Conservation (phyloP, 2,329 filamentous ascomycete genomes). For the Stagonosporopsis tanaceti region DNA sequence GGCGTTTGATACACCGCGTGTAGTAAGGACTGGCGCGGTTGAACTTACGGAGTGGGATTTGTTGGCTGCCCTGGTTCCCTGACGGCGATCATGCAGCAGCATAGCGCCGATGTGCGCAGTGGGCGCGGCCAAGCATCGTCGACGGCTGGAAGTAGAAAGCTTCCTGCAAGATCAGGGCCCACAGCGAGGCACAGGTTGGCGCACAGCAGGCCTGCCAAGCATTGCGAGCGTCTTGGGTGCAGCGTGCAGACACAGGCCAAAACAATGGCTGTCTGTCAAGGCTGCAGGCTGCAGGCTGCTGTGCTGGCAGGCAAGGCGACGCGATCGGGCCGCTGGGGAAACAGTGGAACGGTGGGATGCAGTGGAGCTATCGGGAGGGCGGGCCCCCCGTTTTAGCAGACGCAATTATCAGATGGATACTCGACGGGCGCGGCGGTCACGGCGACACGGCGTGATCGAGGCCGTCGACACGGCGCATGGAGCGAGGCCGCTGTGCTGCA, state of each 20-base stretch:
- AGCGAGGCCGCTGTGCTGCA: background rate
- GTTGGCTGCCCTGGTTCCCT: constrained; percentile 7
- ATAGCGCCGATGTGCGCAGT: constrained; percentile 13
- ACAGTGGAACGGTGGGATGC: constrained; percentile 11
- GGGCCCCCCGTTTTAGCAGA: constrained; percentile 12
- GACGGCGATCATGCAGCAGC: constrained; percentile 18
- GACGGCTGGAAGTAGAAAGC: constrained; percentile 18
- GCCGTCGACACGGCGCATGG: constrained; percentile 7
- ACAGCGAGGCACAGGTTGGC: constrained; percentile 25
- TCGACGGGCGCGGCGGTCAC: constrained; percentile 1
- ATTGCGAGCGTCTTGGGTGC: constrained; percentile 28
- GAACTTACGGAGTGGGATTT: constrained; percentile 27
- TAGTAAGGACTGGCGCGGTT: constrained; percentile 20
- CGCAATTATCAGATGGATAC: constrained; percentile 15
- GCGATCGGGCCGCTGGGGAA: constrained; percentile 12
- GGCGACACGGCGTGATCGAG: constrained; percentile 7
- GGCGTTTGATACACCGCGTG: constrained; percentile 29
- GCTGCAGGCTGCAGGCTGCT: background rate
- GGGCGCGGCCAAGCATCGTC: constrained; percentile 14
- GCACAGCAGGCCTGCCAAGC: constrained; percentile 34
- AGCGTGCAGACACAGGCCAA: constrained; percentile 28
- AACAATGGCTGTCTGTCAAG: constrained; percentile 20
- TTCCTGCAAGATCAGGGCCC: constrained; percentile 19
- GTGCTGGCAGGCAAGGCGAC: constrained; percentile 6
- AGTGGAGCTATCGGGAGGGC: constrained; percentile 16